These are phyloP conservation scores for Penstemon eatonii DNA, from an alignment of 257 asterid species.

Conservation along the genomic window DNA sequence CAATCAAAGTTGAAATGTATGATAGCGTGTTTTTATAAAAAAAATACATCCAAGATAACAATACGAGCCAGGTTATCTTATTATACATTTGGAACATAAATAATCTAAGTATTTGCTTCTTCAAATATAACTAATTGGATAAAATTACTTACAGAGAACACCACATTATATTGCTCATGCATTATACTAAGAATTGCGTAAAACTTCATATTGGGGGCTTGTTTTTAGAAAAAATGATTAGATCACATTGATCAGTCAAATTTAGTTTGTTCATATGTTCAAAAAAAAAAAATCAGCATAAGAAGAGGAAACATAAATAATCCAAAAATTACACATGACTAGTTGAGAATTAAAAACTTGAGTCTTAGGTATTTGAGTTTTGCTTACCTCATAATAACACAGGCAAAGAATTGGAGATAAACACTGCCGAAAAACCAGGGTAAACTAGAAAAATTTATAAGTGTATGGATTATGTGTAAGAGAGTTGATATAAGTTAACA, in stretches of 20 bases:
- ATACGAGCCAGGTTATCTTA: neutral
- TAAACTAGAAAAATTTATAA: too few relatives aligned
- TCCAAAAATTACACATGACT: too few relatives aligned
- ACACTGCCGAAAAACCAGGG: too few relatives aligned
- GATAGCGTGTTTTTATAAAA: neutral
- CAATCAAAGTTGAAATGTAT: slow-evolving; percentile 5
- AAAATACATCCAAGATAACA: neutral
- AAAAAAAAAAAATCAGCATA: too few relatives aligned
- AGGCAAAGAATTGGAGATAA: too few relatives aligned
- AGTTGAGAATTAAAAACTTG: too few relatives aligned
- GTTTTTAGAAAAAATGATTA: neutral
- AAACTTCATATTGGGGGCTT: neutral
- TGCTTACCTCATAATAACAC: too few relatives aligned
- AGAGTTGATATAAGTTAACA: too few relatives aligned
- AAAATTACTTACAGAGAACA: neutral
- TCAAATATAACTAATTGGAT: neutral
- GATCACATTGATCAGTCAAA: neutral
- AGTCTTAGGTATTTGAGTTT: too few relatives aligned
- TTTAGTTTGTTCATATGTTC: neutral
- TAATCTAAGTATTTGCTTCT: neutral
- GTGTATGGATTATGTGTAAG: too few relatives aligned
- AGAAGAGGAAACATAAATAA: too few relatives aligned
- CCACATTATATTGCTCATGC: neutral
- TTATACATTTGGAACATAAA: slow-evolving; percentile 1
- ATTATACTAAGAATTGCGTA: neutral